Evolutionary conservation across 805 yeast species (phyloP), one percentile per base, ranked within the genome.

Genomic region (Tetrapisispora arboricola): DNA sequence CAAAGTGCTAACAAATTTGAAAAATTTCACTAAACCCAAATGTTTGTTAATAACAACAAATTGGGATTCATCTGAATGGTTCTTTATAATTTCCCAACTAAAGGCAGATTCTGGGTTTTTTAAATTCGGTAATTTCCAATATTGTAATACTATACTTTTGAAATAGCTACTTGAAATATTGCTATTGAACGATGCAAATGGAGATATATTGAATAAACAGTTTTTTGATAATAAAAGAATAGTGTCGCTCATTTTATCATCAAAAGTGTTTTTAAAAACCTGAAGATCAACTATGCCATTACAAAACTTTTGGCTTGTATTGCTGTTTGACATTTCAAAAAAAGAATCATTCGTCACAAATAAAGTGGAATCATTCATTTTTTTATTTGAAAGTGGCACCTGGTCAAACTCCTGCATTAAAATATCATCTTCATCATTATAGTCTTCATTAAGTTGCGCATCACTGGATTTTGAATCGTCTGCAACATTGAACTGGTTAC

Each of bases 21-120:
- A 55, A 33, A 58, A 58, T 40, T 50, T 55, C n/a, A 55, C 30
- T 11, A 36, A 26, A 3, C 49, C 49, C 9, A 36, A 32, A 6
- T 46, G 40, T 18, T 41, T 40, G 39, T 50, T 45, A 1, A 45
- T 27, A 2, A 44, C 39, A 28, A 51, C 45, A 32, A 55, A 54
- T 26, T 53, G 48, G 12, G 37, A 33, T 22, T 41, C 20, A 33
- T 36, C 25, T 9, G 36, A 29, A 7, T 39, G 32, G 35, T 46
- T 44, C 16, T 38, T 44, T 3, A 48, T 30, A 16, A 56, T 41
- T 28, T 42, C 40, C 61, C 58, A 49, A 16, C 44, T 19, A 4
- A 49, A 46, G 27, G 38, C 37, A 6, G 29, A 6, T 15, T 24
- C 30, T 21, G 21, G 10, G 13, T 34, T 34, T 9, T 34, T 15